phyloP scores from a whole-genome alignment of 768 basidiomycete species.

The Thelephora aurantiotincta region DNA sequence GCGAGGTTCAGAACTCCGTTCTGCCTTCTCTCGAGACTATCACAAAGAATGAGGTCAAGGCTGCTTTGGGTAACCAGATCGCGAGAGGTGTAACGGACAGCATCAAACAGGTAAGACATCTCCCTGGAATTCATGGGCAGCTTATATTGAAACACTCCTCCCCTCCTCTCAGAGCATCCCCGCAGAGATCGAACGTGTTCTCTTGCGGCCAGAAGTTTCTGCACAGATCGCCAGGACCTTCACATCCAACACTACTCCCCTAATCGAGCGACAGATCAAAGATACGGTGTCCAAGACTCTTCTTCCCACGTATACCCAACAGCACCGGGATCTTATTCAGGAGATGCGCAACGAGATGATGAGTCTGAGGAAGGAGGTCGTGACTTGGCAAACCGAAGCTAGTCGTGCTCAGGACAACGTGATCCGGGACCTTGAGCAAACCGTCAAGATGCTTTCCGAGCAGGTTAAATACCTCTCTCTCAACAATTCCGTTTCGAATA shows the following conservation, averaged over 20 bases:
- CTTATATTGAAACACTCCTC: neutral
- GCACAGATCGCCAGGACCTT: conserved; percentile 66
- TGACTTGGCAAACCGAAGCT: conserved; percentile 69
- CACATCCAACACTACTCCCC: conserved; percentile 54
- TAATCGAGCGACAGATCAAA: conserved; percentile 73
- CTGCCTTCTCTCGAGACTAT: conserved; percentile 72
- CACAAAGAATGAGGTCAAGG: conserved; percentile 68
- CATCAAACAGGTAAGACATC: conserved; percentile 48
- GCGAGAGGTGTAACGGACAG: conserved; percentile 57
- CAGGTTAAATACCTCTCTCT: conserved; percentile 70
- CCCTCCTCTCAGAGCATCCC: conserved; percentile 45
- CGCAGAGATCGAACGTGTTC: conserved; percentile 62
- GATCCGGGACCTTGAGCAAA: conserved; percentile 72
- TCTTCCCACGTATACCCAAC: conserved; percentile 62
- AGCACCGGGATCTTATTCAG: conserved; percentile 67
- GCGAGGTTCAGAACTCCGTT: conserved; percentile 72
- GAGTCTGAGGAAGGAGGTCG: conserved; percentile 65
- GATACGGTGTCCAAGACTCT: conserved; percentile 62
- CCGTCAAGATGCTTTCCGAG: conserved; percentile 58
- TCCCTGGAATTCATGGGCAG: conserved; percentile 1
- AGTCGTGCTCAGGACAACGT: conserved; percentile 67
- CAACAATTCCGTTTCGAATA: conserved; percentile 20
- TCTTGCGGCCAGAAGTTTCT: conserved; percentile 64
- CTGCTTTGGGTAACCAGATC: conserved; percentile 67
- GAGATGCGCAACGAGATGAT: conserved; percentile 67